Percentiles rank a stretch among this genome's conserved stretches.
These are phyloP conservation scores for Chloromonas sp. DNA, from an alignment of 163 green algal genomes.

Conservation along the genomic window DNA sequence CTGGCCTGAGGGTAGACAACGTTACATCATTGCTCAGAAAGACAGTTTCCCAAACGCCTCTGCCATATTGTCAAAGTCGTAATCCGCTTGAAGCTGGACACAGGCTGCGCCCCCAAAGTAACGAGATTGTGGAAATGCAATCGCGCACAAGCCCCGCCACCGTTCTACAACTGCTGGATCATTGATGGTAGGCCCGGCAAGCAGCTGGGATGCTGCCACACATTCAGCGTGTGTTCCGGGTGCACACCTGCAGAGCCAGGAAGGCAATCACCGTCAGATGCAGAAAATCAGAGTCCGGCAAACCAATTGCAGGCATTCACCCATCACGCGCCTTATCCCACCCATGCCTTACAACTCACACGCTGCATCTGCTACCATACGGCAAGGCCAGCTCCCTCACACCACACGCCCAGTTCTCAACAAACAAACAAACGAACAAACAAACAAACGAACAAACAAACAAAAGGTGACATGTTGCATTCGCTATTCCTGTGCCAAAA, in stretches of 20 bases:
- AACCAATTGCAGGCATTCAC: background rate
- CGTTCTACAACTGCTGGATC: conserved; percentile 28
- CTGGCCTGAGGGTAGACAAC: background rate
- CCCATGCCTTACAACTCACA: background rate
- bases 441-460: conserved; percentile 6
- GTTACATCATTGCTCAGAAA: conserved; percentile 4
- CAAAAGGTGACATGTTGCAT: background rate
- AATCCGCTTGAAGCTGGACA: conserved; percentile 8
- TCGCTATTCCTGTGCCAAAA: no score
- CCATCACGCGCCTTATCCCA: background rate
- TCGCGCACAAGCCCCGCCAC: conserved; percentile 37
- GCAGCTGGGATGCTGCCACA: conserved; percentile 40
- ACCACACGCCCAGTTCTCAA: no score
- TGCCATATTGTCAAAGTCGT: conserved; percentile 21
- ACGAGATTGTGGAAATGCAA: conserved; percentile 43
- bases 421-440: conserved; percentile 2
- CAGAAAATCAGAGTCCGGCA: background rate
- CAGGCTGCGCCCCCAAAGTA: conserved; percentile 50
- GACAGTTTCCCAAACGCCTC: conserved; percentile 32
- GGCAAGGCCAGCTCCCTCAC: background rate
- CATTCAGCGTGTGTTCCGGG: conserved; percentile 31
- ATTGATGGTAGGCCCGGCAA: conserved; percentile 19
- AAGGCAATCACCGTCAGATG: background rate
- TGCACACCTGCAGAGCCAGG: background rate
- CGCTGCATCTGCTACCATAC: background rate